Conservation (phyloP, 805 yeast species). For the Kodamaea sagamina region DNA sequence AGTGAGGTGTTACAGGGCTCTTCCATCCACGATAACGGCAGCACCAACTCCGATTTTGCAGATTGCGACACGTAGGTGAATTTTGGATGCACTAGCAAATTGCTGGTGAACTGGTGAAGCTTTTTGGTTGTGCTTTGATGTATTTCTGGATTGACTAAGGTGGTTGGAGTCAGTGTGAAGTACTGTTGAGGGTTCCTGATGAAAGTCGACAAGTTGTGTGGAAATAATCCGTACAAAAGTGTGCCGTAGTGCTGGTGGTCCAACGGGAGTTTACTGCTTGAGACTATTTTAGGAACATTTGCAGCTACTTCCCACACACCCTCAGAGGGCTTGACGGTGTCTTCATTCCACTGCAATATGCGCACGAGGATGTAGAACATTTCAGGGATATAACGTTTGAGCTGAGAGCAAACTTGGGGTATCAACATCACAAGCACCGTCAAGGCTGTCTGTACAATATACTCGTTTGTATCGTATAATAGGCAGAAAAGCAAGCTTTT, state of each 20-base stretch:
- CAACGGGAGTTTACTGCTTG: not conserved
- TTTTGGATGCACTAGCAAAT: conserved; percentile 52
- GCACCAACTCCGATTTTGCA: conserved; percentile 23
- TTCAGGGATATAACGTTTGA: conserved; percentile 38
- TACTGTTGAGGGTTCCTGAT: conserved; percentile 42
- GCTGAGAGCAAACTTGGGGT: conserved; percentile 45
- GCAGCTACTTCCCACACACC: conserved; percentile 1
- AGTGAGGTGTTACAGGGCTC: conserved; percentile 10
- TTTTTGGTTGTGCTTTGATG: conserved; percentile 11
- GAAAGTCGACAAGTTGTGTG: conserved; percentile 48
- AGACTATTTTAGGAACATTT: not conserved
- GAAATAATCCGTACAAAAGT: conserved; percentile 59
- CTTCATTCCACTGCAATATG: conserved; percentile 2
- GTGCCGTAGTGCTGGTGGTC: conserved; percentile 28
- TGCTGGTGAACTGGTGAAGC: conserved; percentile 29
- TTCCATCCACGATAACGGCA: conserved; percentile 25
- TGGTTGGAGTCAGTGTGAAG: conserved; percentile 7
- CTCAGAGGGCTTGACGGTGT: not conserved
- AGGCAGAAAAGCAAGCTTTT: conserved; percentile 39
- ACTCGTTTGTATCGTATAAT: conserved; percentile 43
- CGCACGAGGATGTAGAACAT: conserved; percentile 41
- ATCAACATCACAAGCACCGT: conserved; percentile 33
- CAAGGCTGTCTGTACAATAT: conserved; percentile 39
- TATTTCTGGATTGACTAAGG: conserved; percentile 4
- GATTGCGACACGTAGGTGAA: conserved; percentile 32